Base-by-base conservation (phyloP, 2,329 filamentous ascomycete genomes). In the Paecilomyces dactylethromorphus region DNA sequence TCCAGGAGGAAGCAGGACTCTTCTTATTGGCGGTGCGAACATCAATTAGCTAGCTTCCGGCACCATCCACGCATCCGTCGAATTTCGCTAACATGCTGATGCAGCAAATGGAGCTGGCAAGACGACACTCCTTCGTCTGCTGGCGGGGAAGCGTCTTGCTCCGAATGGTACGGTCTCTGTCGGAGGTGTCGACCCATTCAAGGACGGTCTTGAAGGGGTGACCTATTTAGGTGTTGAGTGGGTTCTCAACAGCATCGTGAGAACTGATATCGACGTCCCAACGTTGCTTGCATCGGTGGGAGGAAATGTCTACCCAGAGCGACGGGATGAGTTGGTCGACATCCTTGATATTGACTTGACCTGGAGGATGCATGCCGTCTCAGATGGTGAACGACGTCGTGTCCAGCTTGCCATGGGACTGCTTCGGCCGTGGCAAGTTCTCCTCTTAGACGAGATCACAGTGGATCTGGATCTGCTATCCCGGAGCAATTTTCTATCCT, bases 371-470 rank as follows among this genome's bases (percentile, higher is more conserved):
- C 92, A 97, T 74, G 90, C 92, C 53, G 93, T 99, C 5, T 91
- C 87, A 1, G 94, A 99, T 70, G 94, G 94, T 56, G 94, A 99
- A 79, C 80, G 94, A 15, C 83, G 94, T 15, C 83, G 94, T 18
- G 94, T 99, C 5, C 94, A 99, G 79, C 82, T 99, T 7, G 92
- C 92, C 61, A 99, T 99, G 94, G 94, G 94, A 0, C 80, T 99
- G 8, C 76, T 99, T 52, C 82, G 93, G 2, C 94, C 94, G 0
- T 99, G 94, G 94, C 87, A 86, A 11, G 88, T 99, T 3, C 79
- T 99, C 29, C 81, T 99, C 56, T 83, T 99, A 49, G 94, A 99
- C 71, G 93, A 97, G 74, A 96, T 97, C 73, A 99, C 94, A 0
- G 94, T 99, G 8, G 94, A 99, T 74, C 80, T 99, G 61, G 94